These are phyloP conservation scores for Aureobasidium musti DNA, from an alignment of 2,329 filamentous ascomycete genomes.

Conservation along the genomic window DNA sequence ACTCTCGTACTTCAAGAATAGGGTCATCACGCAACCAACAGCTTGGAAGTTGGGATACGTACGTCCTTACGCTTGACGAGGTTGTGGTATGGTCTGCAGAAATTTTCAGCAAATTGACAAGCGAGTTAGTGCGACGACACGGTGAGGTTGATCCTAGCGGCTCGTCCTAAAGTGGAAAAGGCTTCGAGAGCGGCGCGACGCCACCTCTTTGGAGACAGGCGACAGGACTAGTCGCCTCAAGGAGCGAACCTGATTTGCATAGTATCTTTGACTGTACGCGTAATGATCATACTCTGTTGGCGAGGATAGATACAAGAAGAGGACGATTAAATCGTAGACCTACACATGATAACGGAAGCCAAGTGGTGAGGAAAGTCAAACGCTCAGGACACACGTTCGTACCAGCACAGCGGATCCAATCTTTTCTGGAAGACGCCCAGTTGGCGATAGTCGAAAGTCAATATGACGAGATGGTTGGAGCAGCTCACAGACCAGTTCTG, in stretches of 20 bases:
- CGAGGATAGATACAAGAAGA: neutral
- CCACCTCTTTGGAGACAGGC: neutral
- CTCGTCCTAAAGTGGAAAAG: conserved; percentile 13
- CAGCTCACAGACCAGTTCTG: conserved; percentile 10
- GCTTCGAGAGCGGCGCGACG: neutral
- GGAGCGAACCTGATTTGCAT: conserved; percentile 5
- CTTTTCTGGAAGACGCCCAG: conserved; percentile 22
- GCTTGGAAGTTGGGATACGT: neutral
- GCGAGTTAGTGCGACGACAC: neutral
- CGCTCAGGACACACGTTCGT: conserved; percentile 25
- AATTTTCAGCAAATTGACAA: neutral
- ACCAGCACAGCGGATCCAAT: conserved; percentile 8
- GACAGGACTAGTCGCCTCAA: neutral
- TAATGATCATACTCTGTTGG: neutral
- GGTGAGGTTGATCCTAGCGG: conserved; percentile 16
- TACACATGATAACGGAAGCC: neutral
- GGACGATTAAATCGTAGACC: neutral
- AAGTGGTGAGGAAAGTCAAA: conserved; percentile 16
- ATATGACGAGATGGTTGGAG: conserved; percentile 20
- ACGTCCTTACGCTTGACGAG: neutral
- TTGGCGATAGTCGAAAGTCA: conserved; percentile 18
- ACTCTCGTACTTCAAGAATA: neutral
- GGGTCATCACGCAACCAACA: neutral
- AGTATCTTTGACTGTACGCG: neutral
- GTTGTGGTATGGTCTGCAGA: neutral